Base-by-base conservation (phyloP, 192 early-diverging fungal species). In the Entrophospora sp. region DNA sequence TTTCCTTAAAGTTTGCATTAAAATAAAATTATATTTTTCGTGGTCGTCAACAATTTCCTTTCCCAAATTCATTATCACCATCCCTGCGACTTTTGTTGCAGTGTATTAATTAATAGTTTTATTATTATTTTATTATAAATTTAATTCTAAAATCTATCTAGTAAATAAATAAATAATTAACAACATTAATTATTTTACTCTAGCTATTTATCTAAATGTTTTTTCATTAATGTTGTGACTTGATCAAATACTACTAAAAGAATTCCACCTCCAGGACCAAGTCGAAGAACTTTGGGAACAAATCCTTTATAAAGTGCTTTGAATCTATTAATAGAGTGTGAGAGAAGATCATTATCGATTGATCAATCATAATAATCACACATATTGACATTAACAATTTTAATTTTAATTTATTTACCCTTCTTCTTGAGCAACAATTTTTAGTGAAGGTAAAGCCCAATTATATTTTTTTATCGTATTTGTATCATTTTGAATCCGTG, bases 241-340 rank as follows among this genome's bases (percentile, higher is more conserved):
- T 85, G 79, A 51, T 94, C 93, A 73, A 90, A 96, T 25, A 94
- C 92, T 30, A 96, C 94, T 22, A 95, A 79, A 44, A 97, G 74
- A 69, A 89, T 86, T 78, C 73, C 73, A 65, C 74, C 71, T 44
- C 74, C 95, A 35, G 95, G 95, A 20, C 95, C 95, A 34, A 98
- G 77, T 75, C 95, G 82, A 61, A 98, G 83, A 34, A 96, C 92
- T 77, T 98, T 98, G 32, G 95, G 92, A 31, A 91, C 77, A 67
- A 96, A 77, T 27, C 95, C 94, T 79, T 95, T 96, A 85, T 98
- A 98, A 12, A 98, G 75, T 5, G 94, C 88, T 30, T 77, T 77
- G 59, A 87, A 55, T 35, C 81, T 85, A 71, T n/a, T 35, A 30
- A 20, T 9, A 64, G 58, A 40, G n/a, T n/a, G n/a, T n/a, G n/a